These are phyloP conservation scores for Globisporangium cylindrosporum DNA, from an alignment of 352 stramenopile genomes.

Conservation along the genomic window DNA sequence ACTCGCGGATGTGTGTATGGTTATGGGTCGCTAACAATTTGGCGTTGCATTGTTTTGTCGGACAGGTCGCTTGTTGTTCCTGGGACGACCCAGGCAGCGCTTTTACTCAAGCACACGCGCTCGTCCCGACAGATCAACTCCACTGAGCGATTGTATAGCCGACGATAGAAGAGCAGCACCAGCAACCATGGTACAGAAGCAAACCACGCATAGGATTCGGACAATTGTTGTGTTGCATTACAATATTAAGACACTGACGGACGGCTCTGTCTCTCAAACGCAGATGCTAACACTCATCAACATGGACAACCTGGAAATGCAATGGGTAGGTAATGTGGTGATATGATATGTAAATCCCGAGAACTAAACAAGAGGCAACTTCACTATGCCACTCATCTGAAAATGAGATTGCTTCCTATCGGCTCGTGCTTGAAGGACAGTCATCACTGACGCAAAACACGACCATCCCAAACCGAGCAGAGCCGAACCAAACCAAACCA, in stretches of 20 bases:
- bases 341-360: constrained; percentile 17
- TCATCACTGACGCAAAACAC: constrained; percentile 19
- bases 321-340: not conserved
- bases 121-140: constrained; percentile 76
- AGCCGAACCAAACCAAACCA: constrained; percentile 14
- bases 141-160: constrained; percentile 72
- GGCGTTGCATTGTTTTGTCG: not conserved
- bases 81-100: constrained; percentile 64
- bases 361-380: constrained; percentile 22
- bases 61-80: constrained; percentile 58
- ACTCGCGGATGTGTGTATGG: not conserved
- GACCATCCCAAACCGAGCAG: constrained; percentile 46
- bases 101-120: constrained; percentile 80
- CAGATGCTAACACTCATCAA: not conserved
- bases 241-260: not conserved
- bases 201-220: not conserved
- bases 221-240: not conserved
- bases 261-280: not conserved
- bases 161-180: constrained; percentile 8
- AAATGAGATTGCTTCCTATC: constrained; percentile 26
- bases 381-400: constrained; percentile 20
- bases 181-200: not conserved
- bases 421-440: constrained; percentile 41
- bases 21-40: constrained; percentile 11
- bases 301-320: not conserved